These are phyloP conservation scores for Elongisporangium anandrum DNA, from an alignment of 352 stramenopile species.

Conservation along the genomic window DNA sequence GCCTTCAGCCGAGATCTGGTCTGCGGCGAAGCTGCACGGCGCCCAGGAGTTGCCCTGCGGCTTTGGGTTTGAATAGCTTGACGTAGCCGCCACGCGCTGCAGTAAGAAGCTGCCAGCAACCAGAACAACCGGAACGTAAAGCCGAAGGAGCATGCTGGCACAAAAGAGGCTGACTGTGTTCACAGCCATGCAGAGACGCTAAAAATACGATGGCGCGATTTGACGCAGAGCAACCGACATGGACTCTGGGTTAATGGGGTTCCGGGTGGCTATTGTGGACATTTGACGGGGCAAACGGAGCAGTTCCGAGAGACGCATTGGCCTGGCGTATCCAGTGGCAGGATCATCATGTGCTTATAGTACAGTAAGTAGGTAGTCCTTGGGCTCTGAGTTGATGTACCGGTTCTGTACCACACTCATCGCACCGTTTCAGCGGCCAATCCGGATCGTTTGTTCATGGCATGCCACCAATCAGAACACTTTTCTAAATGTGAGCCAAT, in stretches of 20 bases:
- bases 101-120: conserved; percentile 13
- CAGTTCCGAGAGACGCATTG: no score
- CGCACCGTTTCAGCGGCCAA: neutral
- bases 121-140: neutral
- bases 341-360: no score
- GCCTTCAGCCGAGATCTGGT: conserved; percentile 44
- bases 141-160: neutral
- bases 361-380: no score
- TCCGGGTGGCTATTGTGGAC: no score
- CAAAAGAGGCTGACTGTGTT: neutral
- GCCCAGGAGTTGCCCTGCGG: conserved; percentile 59
- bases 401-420: neutral
- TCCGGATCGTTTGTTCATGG: neutral
- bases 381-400: no score
- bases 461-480: neutral
- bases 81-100: conserved; percentile 17
- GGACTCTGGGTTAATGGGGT: no score
- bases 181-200: no score
- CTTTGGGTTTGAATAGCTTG: conserved; percentile 45
- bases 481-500: neutral
- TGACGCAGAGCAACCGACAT: no score
- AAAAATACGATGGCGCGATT: no score
- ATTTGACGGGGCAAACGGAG: no score
- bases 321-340: no score
- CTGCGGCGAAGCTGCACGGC: conserved; percentile 40